A percentile compares a stretch with the other conserved stretches of the same genome.
Evolutionary conservation across 2,329 filamentous ascomycete species (phyloP).

Genomic region (Aureobasidium sp.): DNA sequence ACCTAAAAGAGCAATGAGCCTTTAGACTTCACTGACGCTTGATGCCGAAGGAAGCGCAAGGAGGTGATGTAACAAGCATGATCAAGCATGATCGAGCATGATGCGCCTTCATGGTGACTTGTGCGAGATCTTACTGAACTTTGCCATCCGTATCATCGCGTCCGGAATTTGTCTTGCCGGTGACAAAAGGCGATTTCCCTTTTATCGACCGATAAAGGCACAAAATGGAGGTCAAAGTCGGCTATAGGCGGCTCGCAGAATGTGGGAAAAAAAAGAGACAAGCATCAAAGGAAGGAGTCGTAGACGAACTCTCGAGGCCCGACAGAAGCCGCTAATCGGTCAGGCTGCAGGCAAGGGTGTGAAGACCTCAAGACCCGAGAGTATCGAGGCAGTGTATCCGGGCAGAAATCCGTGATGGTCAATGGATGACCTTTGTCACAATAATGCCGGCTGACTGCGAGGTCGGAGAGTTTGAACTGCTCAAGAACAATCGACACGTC

Average conservation of each 20-base stretch:
- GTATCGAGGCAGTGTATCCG: background rate
- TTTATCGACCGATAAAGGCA: background rate
- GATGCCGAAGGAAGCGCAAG: background rate
- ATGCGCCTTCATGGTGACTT: background rate
- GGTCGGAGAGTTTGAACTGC: background rate
- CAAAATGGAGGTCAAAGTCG: background rate
- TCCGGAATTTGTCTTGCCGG: background rate
- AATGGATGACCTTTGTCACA: background rate
- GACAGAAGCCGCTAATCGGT: background rate
- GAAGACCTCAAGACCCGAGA: background rate
- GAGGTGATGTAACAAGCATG: background rate
- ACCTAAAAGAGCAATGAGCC: background rate
- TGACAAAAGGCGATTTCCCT: background rate
- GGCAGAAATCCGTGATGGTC: background rate
- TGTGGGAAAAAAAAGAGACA: background rate
- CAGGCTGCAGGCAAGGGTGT: background rate
- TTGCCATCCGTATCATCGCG: background rate
- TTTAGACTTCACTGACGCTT: background rate
- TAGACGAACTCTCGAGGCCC: background rate
- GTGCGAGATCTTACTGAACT: background rate
- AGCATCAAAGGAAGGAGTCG: background rate
- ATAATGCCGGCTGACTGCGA: background rate
- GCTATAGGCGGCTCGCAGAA: constrained; percentile 3
- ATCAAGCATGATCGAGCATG: too few relatives aligned
- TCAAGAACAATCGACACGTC: background rate